Evolutionary conservation across 2,329 filamentous ascomycete species (phyloP), one percentile per base, ranked within the genome.

Genomic region (Hirsutella minnesotensis): DNA sequence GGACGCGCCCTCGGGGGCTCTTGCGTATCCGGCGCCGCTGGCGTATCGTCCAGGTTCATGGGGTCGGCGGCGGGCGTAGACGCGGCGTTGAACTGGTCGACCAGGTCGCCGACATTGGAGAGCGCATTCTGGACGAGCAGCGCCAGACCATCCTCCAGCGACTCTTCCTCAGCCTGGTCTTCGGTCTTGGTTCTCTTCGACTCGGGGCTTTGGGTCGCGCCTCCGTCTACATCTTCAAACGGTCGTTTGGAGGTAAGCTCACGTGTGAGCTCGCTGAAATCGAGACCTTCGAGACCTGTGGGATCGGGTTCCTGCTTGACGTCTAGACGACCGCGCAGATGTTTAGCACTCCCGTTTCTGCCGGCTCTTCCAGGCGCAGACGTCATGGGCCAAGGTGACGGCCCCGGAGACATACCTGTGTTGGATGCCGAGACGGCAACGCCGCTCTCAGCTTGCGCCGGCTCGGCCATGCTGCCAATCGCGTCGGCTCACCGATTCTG

Each of bases 61-160:
- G 58, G 52, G 44, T 61, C 57, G 40, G 51, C 53, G 34, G 55
- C 47, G 39, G 51, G 51, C 40, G 46, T 47, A 22, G 50, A 46
- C 33, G 55, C 52, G 36, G 49, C 36, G 38, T 46, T 54, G 45
- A 64, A 60, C 29, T 59, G 56, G 30, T 50, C 54, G 21, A 64
- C 59, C 37, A 66, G 52, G 39, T 65, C 59, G 46, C 53, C 58
- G 4, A 65, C 61, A 46, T 64, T 63, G 42, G 59, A 62, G 20
- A 67, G 53, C 39, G 64, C 63, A 54, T 64, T 65, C 46, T 63
- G 60, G 8, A 66, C 62, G 9, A 66, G 55, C 16, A 64, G 54
- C 22, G 58, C 61, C 36, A 65, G 53, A 1, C 56, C 60, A 42
- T 62, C 58, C 40, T 64, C 62, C 9, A 63, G 49, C 19, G 55